phyloP scores from a whole-genome alignment of 139 green algal genomes.

The Volvox reticuliferus region DNA sequence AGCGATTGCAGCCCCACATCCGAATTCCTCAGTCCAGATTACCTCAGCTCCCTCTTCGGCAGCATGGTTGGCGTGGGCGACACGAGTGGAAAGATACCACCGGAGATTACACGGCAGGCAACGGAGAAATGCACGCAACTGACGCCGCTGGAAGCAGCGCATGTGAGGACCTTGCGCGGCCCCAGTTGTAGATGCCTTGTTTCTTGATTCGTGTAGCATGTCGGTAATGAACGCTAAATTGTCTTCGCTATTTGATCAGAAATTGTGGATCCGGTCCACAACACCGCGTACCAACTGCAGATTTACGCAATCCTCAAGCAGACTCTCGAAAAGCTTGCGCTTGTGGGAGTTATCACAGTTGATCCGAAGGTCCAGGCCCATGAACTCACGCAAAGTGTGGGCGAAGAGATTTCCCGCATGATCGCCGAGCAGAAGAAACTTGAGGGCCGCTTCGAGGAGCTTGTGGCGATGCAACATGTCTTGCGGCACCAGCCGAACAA shows the following conservation, averaged over 20 bases:
- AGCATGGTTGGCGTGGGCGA: slow-evolving; percentile 11
- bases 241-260: no score
- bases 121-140: slow-evolving; percentile 60
- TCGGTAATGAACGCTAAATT: no score
- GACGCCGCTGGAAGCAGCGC: slow-evolving; percentile 46
- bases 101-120: slow-evolving; percentile 52
- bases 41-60: background rate
- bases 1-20: no score
- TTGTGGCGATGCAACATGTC: slow-evolving; percentile 70
- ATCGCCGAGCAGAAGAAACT: slow-evolving; percentile 83
- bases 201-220: no score
- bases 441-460: slow-evolving; percentile 77
- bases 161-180: slow-evolving; percentile 49
- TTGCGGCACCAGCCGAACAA: slow-evolving; percentile 80
- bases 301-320: slow-evolving; percentile 71
- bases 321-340: slow-evolving; percentile 69
- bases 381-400: slow-evolving; percentile 78
- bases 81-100: slow-evolving; percentile 16
- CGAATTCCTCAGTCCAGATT: no score
- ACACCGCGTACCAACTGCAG: slow-evolving; percentile 49
- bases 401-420: slow-evolving; percentile 83
- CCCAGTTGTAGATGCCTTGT: background rate
- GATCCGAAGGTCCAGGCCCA: slow-evolving; percentile 78
- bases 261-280: no score
- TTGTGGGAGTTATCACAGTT: slow-evolving; percentile 73